Conservation (phyloP, 116 monocot species). For the Zostera marina region DNA sequence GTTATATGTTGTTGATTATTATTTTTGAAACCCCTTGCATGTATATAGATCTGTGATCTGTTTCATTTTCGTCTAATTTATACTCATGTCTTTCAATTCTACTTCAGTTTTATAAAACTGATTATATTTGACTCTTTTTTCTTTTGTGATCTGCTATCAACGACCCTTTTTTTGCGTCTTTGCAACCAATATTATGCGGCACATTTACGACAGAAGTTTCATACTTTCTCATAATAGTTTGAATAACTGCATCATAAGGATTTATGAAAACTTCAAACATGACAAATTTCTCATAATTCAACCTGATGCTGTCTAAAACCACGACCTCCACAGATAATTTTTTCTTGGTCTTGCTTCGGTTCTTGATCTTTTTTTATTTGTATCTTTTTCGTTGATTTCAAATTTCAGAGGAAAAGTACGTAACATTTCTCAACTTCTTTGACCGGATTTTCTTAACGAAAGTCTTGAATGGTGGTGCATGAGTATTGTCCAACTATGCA, state of each 20-base stretch:
- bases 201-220: constrained; percentile 9
- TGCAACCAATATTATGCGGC: constrained; percentile 3
- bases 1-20: too few relatives aligned
- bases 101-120: too few relatives aligned
- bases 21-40: too few relatives aligned
- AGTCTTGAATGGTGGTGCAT: not conserved
- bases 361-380: constrained; percentile 4
- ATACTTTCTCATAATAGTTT: not conserved
- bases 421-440: not conserved
- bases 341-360: constrained; percentile 8
- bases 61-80: too few relatives aligned
- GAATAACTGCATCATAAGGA: not conserved
- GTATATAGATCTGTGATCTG: too few relatives aligned
- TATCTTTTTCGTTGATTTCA: not conserved
- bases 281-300: not conserved
- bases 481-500: not conserved
- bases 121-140: too few relatives aligned
- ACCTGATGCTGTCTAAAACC: constrained; percentile 3
- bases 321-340: constrained; percentile 12
- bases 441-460: not conserved
- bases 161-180: not conserved
- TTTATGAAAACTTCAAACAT: constrained; percentile 13
- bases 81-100: too few relatives aligned
- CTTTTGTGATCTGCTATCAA: not conserved
- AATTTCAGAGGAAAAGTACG: constrained; percentile 6